Percentiles rank a stretch among this genome's conserved stretches.
Evolutionary conservation across 495 filamentous ascomycete genomes (phyloP).

Genomic region (Aspergillus avenaceus): DNA sequence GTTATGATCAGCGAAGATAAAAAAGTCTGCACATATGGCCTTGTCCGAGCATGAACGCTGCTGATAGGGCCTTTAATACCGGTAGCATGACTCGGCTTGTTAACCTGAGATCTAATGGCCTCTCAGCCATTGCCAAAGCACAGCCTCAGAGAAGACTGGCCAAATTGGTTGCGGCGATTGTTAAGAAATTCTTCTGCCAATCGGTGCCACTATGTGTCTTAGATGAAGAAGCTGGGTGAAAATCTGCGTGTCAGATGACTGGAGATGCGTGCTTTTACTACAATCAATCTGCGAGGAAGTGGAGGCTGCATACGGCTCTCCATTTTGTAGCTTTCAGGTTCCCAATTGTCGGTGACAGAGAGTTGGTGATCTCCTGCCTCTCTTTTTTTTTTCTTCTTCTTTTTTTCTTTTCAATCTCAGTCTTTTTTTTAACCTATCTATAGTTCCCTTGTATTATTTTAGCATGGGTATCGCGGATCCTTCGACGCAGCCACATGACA

Average conservation of each 20-base stretch:
- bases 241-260: constrained; percentile 13
- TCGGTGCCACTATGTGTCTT: background rate
- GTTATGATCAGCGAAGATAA: background rate
- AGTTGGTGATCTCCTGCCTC: background rate
- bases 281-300: background rate
- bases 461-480: constrained; percentile 18
- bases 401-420: constrained; percentile 1
- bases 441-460: constrained; percentile 6
- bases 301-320: constrained; percentile 12
- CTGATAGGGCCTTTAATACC: background rate
- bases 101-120: background rate
- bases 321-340: background rate
- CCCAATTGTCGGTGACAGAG: constrained; percentile 6
- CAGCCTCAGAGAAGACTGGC: background rate
- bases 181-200: background rate
- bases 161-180: background rate
- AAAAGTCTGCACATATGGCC: background rate
- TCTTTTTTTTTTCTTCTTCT: background rate
- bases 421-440: no score
- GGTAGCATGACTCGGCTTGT: background rate
- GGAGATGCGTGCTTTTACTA: background rate
- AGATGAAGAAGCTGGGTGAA: background rate
- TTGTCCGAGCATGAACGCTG: background rate
- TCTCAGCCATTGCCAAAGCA: background rate
- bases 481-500: constrained; percentile 15